These are phyloP conservation scores for Tetracladium maxilliforme DNA, from an alignment of 2,329 filamentous ascomycete species.

Conservation along the genomic window DNA sequence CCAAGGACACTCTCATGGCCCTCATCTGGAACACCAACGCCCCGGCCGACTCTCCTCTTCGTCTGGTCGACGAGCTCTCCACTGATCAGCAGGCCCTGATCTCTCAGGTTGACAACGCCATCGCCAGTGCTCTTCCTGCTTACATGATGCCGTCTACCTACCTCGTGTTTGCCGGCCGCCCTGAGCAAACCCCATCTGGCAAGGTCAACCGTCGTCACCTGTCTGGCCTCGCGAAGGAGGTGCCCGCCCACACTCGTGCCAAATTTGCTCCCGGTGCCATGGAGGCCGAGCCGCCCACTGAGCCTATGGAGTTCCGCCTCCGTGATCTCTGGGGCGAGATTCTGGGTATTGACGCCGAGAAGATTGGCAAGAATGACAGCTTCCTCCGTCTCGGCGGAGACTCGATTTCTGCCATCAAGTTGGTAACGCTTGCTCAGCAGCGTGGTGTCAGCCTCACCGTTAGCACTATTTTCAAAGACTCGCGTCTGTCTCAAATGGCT, in stretches of 20 bases:
- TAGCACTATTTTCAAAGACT: conserved; percentile 9
- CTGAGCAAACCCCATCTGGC: conserved; percentile 6
- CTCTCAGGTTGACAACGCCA: too few species aligned
- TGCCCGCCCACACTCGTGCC: too few species aligned
- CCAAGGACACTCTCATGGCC: too few species aligned
- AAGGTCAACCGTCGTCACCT: conserved; percentile 6
- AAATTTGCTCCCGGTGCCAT: too few species aligned
- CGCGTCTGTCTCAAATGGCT: too few species aligned
- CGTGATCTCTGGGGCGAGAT: conserved; percentile 5
- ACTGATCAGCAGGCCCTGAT: too few species aligned
- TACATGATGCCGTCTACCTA: conserved; percentile 8
- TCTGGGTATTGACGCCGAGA: conserved; percentile 4
- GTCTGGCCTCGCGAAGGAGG: conserved; percentile 1
- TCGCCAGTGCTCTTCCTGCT: too few species aligned
- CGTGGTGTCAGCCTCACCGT: conserved; percentile 6
- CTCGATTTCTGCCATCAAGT: conserved; percentile 9
- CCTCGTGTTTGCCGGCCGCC: conserved; percentile 4
- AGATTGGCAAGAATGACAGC: conserved; percentile 4
- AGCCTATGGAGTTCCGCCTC: conserved; percentile 4
- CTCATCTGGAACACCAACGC: too few species aligned
- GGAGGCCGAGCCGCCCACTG: too few species aligned
- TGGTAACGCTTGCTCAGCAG: conserved; percentile 4
- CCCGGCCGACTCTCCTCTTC: too few species aligned
- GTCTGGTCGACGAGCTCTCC: too few species aligned
- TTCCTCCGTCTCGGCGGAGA: conserved; percentile 10